Evolutionary conservation across 495 filamentous ascomycete species (phyloP).

Genomic region (Penicillium ochrochloron): DNA sequence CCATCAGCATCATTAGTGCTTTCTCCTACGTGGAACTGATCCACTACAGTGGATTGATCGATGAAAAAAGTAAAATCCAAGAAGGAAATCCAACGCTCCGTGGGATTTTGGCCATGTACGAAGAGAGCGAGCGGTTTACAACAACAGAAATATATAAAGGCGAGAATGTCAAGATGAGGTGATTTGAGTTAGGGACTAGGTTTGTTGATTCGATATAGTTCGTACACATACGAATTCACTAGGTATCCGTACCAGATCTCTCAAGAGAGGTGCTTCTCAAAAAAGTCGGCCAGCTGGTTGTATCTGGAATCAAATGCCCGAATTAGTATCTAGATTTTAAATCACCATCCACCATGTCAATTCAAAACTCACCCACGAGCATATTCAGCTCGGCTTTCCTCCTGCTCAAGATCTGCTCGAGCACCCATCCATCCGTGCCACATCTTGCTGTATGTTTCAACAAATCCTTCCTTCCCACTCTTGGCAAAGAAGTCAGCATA

Average conservation of each 20-base stretch:
- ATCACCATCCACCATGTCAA: not conserved
- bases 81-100: no score
- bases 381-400: conserved; percentile 55
- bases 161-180: conserved; percentile 11
- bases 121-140: no score
- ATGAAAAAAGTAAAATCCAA: no score
- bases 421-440: conserved; percentile 69
- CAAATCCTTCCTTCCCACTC: conserved; percentile 41
- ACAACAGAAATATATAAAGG: no score
- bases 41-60: no score
- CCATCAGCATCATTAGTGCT: not conserved
- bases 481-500: conserved; percentile 45
- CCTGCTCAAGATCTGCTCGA: conserved; percentile 55
- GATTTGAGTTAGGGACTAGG: no score
- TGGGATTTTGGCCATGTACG: not conserved
- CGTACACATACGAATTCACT: no score
- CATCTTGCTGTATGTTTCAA: conserved; percentile 58
- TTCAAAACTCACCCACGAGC: conserved; percentile 50
- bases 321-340: not conserved
- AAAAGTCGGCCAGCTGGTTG: conserved; percentile 49
- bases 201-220: no score
- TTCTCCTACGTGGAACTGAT: no score
- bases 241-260: no score
- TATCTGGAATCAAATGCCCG: conserved; percentile 32
- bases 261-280: conserved; percentile 43